phyloP scores from a whole-genome alignment of 129 eudicot species.

The Glebionis coronaria region DNA sequence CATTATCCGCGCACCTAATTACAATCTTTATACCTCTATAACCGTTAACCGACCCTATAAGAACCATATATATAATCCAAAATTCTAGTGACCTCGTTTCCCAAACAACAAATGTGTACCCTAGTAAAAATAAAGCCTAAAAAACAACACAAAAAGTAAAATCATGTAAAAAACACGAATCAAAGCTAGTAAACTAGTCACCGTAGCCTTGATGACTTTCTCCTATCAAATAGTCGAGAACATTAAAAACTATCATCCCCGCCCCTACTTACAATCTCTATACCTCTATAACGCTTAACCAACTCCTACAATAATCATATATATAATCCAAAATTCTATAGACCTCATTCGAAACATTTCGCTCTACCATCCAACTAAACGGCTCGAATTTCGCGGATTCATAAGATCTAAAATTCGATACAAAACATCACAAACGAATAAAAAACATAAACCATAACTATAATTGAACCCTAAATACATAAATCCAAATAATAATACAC shows the following conservation, averaged over 20 bases:
- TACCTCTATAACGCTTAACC: too few species aligned
- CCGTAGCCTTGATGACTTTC: background rate
- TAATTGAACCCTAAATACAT: background rate
- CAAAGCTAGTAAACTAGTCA: background rate
- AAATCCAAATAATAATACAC: conserved; percentile 21
- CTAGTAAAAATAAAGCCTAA: background rate
- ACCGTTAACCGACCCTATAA: too few species aligned
- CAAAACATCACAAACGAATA: too few species aligned
- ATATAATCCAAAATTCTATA: too few species aligned
- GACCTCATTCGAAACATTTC: too few species aligned
- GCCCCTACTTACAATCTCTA: background rate
- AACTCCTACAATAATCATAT: too few species aligned
- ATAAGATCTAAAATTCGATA: too few species aligned
- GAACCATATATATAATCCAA: too few species aligned
- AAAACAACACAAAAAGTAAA: background rate
- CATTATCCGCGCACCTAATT: background rate
- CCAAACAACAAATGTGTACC: background rate
- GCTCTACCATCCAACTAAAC: too few species aligned
- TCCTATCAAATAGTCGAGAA: background rate
- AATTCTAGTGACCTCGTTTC: too few species aligned
- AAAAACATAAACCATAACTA: too few species aligned
- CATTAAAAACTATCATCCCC: background rate
- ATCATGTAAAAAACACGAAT: background rate
- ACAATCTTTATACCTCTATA: background rate
- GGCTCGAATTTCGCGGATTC: too few species aligned